These are phyloP conservation scores for Plectranthus barbatus DNA, from an alignment of 257 asterid genomes.

Conservation along the genomic window DNA sequence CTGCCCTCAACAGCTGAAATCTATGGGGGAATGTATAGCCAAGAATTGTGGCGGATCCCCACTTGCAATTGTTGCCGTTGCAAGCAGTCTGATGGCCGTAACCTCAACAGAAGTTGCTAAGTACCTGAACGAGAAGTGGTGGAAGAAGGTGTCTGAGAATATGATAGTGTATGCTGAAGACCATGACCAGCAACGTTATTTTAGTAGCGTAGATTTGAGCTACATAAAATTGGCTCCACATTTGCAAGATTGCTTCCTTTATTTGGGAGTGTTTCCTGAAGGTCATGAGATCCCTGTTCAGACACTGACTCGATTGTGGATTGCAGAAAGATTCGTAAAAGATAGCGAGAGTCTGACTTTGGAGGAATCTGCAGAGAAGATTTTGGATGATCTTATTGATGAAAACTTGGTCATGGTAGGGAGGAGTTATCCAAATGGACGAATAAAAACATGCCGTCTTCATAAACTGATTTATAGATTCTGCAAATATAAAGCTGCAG, in stretches of 20 bases:
- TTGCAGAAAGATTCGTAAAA: not conserved
- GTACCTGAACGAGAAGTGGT: not conserved
- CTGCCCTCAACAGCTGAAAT: not conserved
- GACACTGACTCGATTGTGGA: not conserved
- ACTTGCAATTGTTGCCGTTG: not conserved
- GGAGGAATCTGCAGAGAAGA: not conserved
- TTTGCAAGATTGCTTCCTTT: not conserved
- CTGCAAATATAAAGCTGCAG: not conserved
- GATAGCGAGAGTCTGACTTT: not conserved
- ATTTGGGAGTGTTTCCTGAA: not conserved
- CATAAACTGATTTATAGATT: not conserved
- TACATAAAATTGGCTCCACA: not conserved
- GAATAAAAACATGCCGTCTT: not conserved
- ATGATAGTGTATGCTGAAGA: not conserved
- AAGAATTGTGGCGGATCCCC: not conserved
- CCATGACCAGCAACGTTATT: not conserved
- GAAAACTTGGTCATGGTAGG: not conserved
- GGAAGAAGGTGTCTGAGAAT: not conserved
- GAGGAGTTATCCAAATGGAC: not conserved
- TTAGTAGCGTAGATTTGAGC: not conserved
- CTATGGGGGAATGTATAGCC: not conserved
- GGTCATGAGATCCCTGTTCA: not conserved
- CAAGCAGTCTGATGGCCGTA: not conserved
- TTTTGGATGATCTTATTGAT: not conserved
- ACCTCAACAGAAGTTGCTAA: not conserved